Evolutionary conservation across 805 yeast genomes (phyloP), one percentile per base, ranked within the genome.

Genomic region (Brettanomyces nanus): DNA sequence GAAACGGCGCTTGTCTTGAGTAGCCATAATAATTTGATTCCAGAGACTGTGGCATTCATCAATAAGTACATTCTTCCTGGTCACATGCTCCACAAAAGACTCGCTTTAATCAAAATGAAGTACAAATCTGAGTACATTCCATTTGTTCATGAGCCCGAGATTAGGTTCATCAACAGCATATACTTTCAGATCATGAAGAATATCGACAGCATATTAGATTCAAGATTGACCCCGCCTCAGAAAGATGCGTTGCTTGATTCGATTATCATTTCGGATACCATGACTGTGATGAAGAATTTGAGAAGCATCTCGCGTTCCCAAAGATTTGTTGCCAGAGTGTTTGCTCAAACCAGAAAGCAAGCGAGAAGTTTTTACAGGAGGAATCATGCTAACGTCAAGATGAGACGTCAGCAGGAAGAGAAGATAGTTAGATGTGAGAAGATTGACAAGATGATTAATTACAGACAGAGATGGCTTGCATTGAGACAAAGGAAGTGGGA

Each of bases 11-110:
- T 52, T 20, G 22, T 39, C 3, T 29, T 59, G 23, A 48, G 57
- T 29, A 19, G 35, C 6, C 41, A 50, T 26, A 38, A 48, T 2
- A 43, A 35, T 5, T 38, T 48, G 18, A 39, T 54, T 17, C 33
- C 44, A 14, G 45, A 47, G 5, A 47, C 58, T 4, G 46, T 60
- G 14, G 27, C 27, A 18, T 52, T 61, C 30, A 44, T 57, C 33
- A 61, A 62, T 35, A 41, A 38, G 22, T 46, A 40, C 20, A 25
- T 61, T 30, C 33, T 61, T n/a, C 52, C 56, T 13, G 52, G 54
- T 11, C 48, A 44, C 36, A 42, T 46, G 6, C 28, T 28, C 11
- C 31, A 39, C 13, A 31, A 30, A 21, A 17, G 32, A 11, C 31
- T 42, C 9, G 37, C 42, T 25, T 33, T 29, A 31, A 35, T 43